Base-by-base conservation (phyloP, 148 eudicot genomes). In the Chenopodium formosanum region DNA sequence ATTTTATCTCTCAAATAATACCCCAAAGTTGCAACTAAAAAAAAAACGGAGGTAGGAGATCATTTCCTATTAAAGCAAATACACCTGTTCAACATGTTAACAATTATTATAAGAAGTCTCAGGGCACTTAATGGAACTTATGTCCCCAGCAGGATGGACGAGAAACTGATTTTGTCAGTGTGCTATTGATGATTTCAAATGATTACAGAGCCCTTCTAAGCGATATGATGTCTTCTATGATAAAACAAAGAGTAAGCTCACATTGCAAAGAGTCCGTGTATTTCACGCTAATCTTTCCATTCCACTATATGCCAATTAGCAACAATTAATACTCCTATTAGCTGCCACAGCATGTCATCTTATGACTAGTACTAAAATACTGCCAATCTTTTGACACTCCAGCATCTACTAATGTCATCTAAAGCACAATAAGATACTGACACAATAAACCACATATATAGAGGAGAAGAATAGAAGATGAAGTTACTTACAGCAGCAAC, bases 401-500 rank as follows among this genome's bases (percentile, higher is more conserved):
- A 60, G 53, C 48, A 76, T 63, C 20, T 52, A 52, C 27, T 14
- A 58, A 22, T 13, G 29, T 6, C 17, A 72, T 8, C 64, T 19
- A 14, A 77, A 68, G 46, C 56, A 74, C 32, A 31, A 63, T 62
- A 25, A 52, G 63, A 74, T 32, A 66, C 69, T 50, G 7, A 8
- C 44, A 12, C 22, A 14, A 78, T 40, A 63, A 46, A 62, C 46
- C 64, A 66, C 22, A 13, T 46, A 40, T 66, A 62, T 8, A 63
- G 62, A 7, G 63, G 63, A 46, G 44, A 37, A 48, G 62, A 7
- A 52, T 52, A 46, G 44, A 37, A 44, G 34, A 47, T 44, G 22
- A 53, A 83, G 53, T 37, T 58, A 86, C 94, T 82, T 90, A 96
- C 98, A 79, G 98, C 98, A 86, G 99, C 99, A 83, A 96, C 97